Evolutionary conservation across 441 rosid species (phyloP), one percentile per base, ranked within the genome.

Genomic region (Pelargonium australe): DNA sequence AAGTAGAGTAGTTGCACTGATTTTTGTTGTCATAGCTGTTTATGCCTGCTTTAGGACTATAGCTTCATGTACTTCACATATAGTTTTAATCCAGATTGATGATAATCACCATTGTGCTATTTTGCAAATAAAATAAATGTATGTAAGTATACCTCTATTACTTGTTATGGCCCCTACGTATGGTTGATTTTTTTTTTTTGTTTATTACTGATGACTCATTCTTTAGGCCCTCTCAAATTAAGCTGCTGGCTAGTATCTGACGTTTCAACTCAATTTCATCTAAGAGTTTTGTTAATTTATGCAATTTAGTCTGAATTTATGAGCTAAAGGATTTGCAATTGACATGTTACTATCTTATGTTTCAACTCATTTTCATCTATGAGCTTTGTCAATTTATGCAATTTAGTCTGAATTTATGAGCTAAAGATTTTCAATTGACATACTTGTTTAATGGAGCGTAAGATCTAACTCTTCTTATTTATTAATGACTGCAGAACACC

Each of bases 401-500:
- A 47, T 47, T 13, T 49, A n/a, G n/a, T 5, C 5, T 49, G 57
- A n/a, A 1, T 49, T 49, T 49, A 13, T 49, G 57, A 49, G 57
- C 6, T 49, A n/a, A 5, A 49, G 57, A n/a, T 12, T 49, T 49
- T 6, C n/a, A 53, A 23, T 41, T 28, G 44, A 28, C 14, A 16
- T 58, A 16, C 63, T 71, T 23, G 37, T 65, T 61, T 1, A 41
- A 70, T 14, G 63, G 11, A 45, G 68, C 49, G 47, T 57, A 41
- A 69, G 58, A 44, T 68, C 34, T 65, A 57, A 63, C 65, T 45
- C 11, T 44, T 69, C 45, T 2, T 53, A 68, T 72, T 61, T 67
- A 64, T 78, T 31, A 51, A 58, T 75, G 41, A 62, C 76, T 85
- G 76, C 75, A 76, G 86, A 80, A 75, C 76, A 43, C 78, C 64